A percentile compares a stretch with the other conserved stretches of the same genome.
Conservation (phyloP, 768 basidiomycete species). For the Pleurotus platypus region DNA sequence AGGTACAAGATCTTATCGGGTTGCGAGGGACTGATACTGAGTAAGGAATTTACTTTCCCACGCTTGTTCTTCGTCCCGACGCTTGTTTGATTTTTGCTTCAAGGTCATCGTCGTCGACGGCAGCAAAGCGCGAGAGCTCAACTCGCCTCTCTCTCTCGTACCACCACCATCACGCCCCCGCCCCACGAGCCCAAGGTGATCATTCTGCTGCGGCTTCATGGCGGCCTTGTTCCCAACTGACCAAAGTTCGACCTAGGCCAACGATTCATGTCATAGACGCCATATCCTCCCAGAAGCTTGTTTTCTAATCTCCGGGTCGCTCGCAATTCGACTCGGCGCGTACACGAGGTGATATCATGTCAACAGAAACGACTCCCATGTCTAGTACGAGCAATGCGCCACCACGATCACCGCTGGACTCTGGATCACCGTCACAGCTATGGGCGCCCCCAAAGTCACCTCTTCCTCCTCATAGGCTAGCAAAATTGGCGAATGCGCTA, state of each 20-base stretch:
- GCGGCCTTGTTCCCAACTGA: neutral
- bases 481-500: conserved; percentile 81
- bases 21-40: neutral
- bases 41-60: neutral
- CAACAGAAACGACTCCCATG: conserved; percentile 3
- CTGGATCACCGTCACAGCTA: conserved; percentile 23
- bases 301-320: conserved; percentile 2
- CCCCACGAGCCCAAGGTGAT: neutral
- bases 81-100: conserved; percentile 2
- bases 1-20: conserved; percentile 1
- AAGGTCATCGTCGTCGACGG: neutral
- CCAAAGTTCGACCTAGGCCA: neutral
- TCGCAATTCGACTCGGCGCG: neutral
- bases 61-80: neutral
- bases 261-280: conserved; percentile 2
- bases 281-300: neutral
- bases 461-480: conserved; percentile 71
- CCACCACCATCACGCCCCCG: neutral
- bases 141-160: neutral
- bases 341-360: conserved; percentile 6
- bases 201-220: neutral
- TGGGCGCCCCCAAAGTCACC: conserved; percentile 73
- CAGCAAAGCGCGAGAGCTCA: neutral
- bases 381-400: neutral
- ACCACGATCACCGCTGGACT: conserved; percentile 3